Evolutionary conservation across 2,329 filamentous ascomycete genomes (phyloP).

Genomic region (Fusarium solani-melongenae): DNA sequence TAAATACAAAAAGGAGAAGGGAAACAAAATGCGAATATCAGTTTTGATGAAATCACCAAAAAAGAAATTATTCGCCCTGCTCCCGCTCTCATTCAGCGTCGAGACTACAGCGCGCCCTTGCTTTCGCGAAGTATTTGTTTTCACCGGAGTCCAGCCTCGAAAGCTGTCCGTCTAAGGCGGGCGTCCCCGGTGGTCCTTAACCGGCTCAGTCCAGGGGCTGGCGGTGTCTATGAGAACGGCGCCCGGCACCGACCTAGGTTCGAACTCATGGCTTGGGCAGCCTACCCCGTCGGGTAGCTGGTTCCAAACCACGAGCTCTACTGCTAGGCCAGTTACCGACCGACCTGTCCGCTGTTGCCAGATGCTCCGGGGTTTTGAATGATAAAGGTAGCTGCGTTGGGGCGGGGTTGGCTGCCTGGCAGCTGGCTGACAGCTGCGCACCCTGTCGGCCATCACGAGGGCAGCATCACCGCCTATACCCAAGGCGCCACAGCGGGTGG

Average conservation of each 20-base stretch:
- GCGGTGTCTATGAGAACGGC: constrained; percentile 37
- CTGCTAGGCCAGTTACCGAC: constrained; percentile 5
- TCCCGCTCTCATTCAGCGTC: constrained; percentile 29
- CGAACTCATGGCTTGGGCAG: constrained; percentile 9
- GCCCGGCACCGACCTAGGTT: neutral
- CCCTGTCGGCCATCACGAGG: neutral
- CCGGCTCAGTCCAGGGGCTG: constrained; percentile 30
- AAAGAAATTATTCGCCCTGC: constrained; percentile 21
- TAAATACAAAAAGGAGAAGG: neutral
- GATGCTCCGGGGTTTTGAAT: neutral
- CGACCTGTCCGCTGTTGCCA: constrained; percentile 18
- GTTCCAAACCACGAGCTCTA: neutral
- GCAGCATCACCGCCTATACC: neutral
- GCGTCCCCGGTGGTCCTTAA: constrained; percentile 8
- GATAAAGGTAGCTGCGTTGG: constrained; percentile 14
- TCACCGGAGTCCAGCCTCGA: constrained; percentile 37
- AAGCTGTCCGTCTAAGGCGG: constrained; percentile 1
- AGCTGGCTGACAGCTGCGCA: constrained; percentile 1
- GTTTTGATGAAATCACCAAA: neutral
- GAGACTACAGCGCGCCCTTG: constrained; percentile 43
- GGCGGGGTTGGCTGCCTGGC: constrained; percentile 6
- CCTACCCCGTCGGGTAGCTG: constrained; percentile 3
- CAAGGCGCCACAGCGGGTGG: neutral
- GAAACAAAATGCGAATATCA: neutral
- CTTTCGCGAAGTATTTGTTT: constrained; percentile 47